Evolutionary conservation across 371 early-diverging fungal species (phyloP).

Genomic region (Fennellomyces sp.): DNA sequence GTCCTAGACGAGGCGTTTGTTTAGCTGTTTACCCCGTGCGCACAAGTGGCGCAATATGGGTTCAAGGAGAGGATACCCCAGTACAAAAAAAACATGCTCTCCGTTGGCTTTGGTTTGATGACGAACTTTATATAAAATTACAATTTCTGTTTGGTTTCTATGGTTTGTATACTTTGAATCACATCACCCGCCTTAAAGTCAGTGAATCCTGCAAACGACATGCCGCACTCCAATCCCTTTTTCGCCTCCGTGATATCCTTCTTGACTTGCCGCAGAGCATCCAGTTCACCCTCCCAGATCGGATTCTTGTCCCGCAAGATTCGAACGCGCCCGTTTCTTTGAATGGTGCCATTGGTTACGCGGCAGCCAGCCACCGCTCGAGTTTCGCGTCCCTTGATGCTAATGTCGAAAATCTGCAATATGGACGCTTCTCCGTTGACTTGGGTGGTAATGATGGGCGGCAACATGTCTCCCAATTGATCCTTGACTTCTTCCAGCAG

Average conservation of each 20-base stretch:
- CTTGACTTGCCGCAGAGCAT: conserved; percentile 80
- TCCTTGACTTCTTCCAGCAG: conserved; percentile 88
- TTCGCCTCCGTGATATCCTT: conserved; percentile 86
- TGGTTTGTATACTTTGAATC: conserved; percentile 68
- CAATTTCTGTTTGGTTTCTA: conserved; percentile 55
- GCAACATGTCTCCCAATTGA: conserved; percentile 75
- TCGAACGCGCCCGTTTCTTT: conserved; percentile 62
- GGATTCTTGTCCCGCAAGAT: conserved; percentile 68
- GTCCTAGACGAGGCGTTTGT: no score
- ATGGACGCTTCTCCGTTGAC: conserved; percentile 91
- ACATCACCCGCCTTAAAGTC: conserved; percentile 81
- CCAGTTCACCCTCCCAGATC: conserved; percentile 72
- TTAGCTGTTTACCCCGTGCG: no score
- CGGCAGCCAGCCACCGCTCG: conserved; percentile 87
- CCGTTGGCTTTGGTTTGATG: no score
- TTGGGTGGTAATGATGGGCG: conserved; percentile 74
- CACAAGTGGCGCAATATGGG: no score
- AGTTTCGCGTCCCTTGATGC: conserved; percentile 66
- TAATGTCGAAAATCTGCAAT: conserved; percentile 80
- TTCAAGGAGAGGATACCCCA: no score
- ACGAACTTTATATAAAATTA: no score
- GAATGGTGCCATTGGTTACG: conserved; percentile 76
- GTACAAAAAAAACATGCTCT: no score
- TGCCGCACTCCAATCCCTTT: conserved; percentile 93
- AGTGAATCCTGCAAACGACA: conserved; percentile 81